Evolutionary conservation across 139 green algal genomes (phyloP).

Genomic region (Coelastrella sp.): DNA sequence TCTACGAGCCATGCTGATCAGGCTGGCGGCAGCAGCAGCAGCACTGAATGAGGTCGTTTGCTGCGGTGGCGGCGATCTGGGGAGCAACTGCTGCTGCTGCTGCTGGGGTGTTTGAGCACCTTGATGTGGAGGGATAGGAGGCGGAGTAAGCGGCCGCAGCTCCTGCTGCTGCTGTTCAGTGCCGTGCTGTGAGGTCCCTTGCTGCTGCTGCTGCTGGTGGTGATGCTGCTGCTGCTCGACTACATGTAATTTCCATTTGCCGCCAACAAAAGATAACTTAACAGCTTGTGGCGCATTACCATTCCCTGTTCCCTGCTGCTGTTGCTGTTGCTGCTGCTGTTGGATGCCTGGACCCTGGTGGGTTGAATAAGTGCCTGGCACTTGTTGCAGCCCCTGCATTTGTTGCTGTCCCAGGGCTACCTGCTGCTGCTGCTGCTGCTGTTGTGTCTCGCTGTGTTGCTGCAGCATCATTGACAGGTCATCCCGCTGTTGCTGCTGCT

Average conservation of each 20-base stretch:
- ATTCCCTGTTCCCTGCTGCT: not conserved
- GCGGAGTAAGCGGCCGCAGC: not conserved
- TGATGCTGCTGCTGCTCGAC: not conserved
- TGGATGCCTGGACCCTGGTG: not conserved
- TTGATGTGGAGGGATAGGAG: not conserved
- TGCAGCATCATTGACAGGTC: too few relatives aligned
- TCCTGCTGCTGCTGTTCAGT: constrained; percentile 22
- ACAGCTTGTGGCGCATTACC: not conserved
- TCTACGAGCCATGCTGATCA: not conserved
- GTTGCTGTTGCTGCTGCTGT: constrained; percentile 4
- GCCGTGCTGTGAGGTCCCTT: not conserved
- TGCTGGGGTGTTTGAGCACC: not conserved
- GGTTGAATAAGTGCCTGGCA: too few relatives aligned
- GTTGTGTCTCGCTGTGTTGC: too few relatives aligned
- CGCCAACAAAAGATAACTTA: not conserved
- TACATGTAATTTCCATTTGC: not conserved
- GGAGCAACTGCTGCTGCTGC: not conserved
- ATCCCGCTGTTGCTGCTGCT: not conserved
- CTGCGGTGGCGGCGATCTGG: not conserved
- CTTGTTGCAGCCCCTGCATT: too few relatives aligned
- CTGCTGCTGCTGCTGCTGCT: not conserved
- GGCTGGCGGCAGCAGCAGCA: not conserved
- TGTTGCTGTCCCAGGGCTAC: too few relatives aligned
- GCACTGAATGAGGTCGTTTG: not conserved
- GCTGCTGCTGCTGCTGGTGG: constrained; percentile 8